These are phyloP conservation scores for Schizopora paradoxa DNA, from an alignment of 1,284 basidiomycete genomes.

Conservation along the genomic window DNA sequence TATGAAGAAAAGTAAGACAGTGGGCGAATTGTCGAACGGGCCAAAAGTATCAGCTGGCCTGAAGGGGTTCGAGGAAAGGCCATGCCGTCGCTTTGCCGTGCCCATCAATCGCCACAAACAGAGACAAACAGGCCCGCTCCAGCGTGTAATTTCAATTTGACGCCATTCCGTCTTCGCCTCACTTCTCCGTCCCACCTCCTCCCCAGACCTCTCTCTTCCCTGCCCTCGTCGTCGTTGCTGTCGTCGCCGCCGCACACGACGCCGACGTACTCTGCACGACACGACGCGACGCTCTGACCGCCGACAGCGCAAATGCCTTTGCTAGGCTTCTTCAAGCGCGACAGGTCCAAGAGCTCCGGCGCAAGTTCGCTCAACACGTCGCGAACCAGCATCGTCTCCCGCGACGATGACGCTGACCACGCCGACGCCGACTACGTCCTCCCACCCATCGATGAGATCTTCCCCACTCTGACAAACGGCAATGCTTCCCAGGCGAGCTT, in stretches of 20 bases:
- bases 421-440: conserved; percentile 14
- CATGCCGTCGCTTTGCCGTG: too few relatives aligned
- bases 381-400: conserved; percentile 10
- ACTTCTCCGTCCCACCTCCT: background rate
- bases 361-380: conserved; percentile 1
- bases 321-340: conserved; percentile 19
- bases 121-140: background rate
- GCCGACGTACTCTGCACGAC: background rate
- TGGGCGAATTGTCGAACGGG: too few relatives aligned
- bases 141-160: background rate
- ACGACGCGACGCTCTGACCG: background rate
- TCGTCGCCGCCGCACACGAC: conserved; percentile 1
- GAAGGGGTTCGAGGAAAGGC: too few relatives aligned
- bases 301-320: too few relatives aligned
- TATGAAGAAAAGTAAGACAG: too few relatives aligned
- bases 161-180: background rate
- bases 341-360: conserved; percentile 16
- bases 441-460: conserved; percentile 6
- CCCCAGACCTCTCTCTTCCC: background rate
- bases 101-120: background rate
- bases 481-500: conserved; percentile 13
- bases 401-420: conserved; percentile 12
- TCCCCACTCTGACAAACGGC: conserved; percentile 11
- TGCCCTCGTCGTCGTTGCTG: conserved; percentile 1
- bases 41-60: too few relatives aligned